Conservation (phyloP, 2,329 filamentous ascomycete species). For the Alternaria triticimaculans region DNA sequence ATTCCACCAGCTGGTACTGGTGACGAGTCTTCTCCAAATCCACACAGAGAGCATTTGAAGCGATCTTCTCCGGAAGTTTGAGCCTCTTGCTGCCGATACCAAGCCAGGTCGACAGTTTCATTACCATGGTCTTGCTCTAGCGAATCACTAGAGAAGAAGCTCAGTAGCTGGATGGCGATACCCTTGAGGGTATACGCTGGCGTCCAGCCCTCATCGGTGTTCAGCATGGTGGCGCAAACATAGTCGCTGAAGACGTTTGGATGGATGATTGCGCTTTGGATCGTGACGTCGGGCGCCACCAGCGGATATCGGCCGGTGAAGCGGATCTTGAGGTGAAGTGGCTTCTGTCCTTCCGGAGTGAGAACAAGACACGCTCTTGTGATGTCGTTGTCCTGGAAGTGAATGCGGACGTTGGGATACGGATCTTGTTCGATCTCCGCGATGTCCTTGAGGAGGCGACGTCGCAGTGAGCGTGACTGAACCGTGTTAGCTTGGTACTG, state of each 20-base stretch:
- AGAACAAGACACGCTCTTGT: conserved; percentile 54
- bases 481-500: not conserved
- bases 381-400: conserved; percentile 48
- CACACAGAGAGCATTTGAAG: not conserved
- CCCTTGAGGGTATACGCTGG: conserved; percentile 60
- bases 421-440: conserved; percentile 55
- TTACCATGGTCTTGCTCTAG: conserved; percentile 52
- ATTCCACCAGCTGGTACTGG: not conserved
- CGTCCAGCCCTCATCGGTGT: conserved; percentile 53
- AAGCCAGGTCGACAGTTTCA: conserved; percentile 29
- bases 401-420: conserved; percentile 56
- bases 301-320: conserved; percentile 51
- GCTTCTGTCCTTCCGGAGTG: conserved; percentile 47
- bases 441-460: conserved; percentile 52
- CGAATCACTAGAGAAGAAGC: conserved; percentile 58
- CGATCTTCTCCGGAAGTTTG: not conserved
- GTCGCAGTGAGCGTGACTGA: conserved; percentile 22
- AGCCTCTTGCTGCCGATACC: conserved; percentile 2
- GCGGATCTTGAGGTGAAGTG: conserved; percentile 54
- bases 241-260: conserved; percentile 55
- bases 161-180: conserved; percentile 60
- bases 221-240: conserved; percentile 59
- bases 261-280: conserved; percentile 53
- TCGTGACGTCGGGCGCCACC: conserved; percentile 48
- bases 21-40: not conserved